phyloP scores from a whole-genome alignment of 2,329 filamentous ascomycete genomes.

The Mollisia scopiformis region DNA sequence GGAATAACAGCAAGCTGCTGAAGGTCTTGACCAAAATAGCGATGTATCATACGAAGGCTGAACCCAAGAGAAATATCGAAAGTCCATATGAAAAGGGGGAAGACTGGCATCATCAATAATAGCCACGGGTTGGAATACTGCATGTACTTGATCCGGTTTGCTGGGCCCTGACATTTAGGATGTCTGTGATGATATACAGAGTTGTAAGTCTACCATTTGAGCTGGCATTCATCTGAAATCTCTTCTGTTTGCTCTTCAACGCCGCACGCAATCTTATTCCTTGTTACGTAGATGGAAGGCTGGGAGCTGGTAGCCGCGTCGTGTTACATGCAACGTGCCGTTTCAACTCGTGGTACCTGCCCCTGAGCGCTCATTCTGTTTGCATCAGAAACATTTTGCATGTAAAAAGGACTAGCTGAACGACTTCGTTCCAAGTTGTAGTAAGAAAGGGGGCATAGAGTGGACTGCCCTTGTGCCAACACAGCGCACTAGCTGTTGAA shows the following conservation, averaged over 20 bases:
- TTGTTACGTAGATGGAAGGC: neutral
- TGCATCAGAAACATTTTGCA: neutral
- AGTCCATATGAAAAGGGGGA: too few species aligned
- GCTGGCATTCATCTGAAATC: neutral
- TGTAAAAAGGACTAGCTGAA: neutral
- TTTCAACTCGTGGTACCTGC: neutral
- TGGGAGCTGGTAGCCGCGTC: neutral
- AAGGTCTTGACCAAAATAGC: too few species aligned
- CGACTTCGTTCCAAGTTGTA: neutral
- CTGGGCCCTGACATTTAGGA: too few species aligned
- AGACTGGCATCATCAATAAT: too few species aligned
- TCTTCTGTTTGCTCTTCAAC: neutral
- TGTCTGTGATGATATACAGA: too few species aligned
- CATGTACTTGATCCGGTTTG: too few species aligned
- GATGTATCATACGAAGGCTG: too few species aligned
- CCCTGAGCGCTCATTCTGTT: neutral
- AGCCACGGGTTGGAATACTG: too few species aligned
- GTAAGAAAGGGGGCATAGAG: neutral
- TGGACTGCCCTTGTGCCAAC: neutral
- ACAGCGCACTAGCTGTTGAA: neutral
- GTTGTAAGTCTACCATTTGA: neutral
- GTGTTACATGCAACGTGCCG: neutral
- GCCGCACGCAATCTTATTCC: neutral
- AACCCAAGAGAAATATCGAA: too few species aligned
- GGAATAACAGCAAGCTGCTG: too few species aligned